phyloP scores from a whole-genome alignment of 805 yeast genomes.

The Scheffersomyces coipomensis region DNA sequence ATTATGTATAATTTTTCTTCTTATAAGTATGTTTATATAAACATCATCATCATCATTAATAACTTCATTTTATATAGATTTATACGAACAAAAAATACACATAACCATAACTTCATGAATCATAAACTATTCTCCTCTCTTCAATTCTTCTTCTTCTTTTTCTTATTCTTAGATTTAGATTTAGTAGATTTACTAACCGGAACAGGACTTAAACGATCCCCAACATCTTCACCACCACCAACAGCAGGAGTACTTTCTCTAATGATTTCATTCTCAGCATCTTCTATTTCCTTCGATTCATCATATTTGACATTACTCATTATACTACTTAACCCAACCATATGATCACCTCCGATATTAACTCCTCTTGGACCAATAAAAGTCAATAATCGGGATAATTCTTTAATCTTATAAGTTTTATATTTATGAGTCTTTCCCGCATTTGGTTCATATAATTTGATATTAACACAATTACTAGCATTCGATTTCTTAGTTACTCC shows the following conservation, averaged over 20 bases:
- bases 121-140: too few relatives aligned
- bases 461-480: slow-evolving; percentile 38
- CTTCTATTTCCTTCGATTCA: slow-evolving; percentile 13
- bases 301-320: slow-evolving; percentile 38
- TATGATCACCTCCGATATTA: slow-evolving; percentile 22
- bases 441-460: slow-evolving; percentile 65
- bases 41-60: too few relatives aligned
- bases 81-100: too few relatives aligned
- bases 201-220: slow-evolving; percentile 7
- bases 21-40: too few relatives aligned
- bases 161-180: slow-evolving; percentile 26
- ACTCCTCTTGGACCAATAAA: slow-evolving; percentile 74
- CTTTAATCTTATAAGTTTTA: slow-evolving; percentile 63
- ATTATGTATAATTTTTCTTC: too few relatives aligned
- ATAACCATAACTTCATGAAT: too few relatives aligned
- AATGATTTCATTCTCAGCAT: slow-evolving; percentile 8
- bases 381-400: slow-evolving; percentile 68
- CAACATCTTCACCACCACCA: slow-evolving; percentile 8
- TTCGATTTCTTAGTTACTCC: slow-evolving; percentile 9
- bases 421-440: slow-evolving; percentile 61
- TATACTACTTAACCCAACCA: slow-evolving; percentile 36
- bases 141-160: slow-evolving; percentile 27
- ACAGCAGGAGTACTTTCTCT: slow-evolving; percentile 10
- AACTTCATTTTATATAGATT: too few relatives aligned
- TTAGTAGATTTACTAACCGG: slow-evolving; percentile 5